Evolutionary conservation across 2,329 filamentous ascomycete species (phyloP).

Genomic region (Elsinoe fawcettii): DNA sequence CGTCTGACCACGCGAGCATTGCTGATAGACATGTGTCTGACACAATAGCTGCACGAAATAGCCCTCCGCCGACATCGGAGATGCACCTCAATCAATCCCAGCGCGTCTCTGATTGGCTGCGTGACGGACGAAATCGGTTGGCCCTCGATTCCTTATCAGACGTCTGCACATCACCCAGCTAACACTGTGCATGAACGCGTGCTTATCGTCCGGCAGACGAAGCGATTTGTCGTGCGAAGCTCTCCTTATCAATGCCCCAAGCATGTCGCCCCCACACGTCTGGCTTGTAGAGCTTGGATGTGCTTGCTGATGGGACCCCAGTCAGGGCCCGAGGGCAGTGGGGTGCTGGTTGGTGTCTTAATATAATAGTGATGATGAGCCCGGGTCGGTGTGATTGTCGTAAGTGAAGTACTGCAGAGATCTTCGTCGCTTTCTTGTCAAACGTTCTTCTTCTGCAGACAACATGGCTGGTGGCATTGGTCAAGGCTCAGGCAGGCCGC

Average conservation of each 20-base stretch:
- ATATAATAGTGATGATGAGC: not conserved
- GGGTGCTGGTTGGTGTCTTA: too few species aligned
- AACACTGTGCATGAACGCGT: not conserved
- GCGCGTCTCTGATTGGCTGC: not conserved
- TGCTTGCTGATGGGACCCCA: not conserved
- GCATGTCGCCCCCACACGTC: not conserved
- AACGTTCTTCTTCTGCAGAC: not conserved
- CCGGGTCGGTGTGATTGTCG: not conserved
- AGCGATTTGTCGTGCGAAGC: not conserved
- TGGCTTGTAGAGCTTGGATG: not conserved
- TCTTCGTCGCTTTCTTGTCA: too few species aligned
- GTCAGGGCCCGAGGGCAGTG: not conserved
- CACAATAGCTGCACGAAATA: not conserved
- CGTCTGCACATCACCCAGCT: not conserved
- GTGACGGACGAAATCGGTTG: not conserved
- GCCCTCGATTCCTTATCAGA: not conserved
- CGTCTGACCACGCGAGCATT: not conserved
- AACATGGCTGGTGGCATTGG: conserved; percentile 9
- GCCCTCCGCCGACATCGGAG: not conserved
- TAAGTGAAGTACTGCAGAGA: too few species aligned
- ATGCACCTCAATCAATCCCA: not conserved
- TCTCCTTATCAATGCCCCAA: conserved; percentile 9
- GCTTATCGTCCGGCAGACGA: conserved; percentile 6
- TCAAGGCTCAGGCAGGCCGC: conserved; percentile 6
- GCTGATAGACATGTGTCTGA: not conserved